Conservation (phyloP, 352 stramenopile genomes). For the Globisporangium apiculatum region DNA sequence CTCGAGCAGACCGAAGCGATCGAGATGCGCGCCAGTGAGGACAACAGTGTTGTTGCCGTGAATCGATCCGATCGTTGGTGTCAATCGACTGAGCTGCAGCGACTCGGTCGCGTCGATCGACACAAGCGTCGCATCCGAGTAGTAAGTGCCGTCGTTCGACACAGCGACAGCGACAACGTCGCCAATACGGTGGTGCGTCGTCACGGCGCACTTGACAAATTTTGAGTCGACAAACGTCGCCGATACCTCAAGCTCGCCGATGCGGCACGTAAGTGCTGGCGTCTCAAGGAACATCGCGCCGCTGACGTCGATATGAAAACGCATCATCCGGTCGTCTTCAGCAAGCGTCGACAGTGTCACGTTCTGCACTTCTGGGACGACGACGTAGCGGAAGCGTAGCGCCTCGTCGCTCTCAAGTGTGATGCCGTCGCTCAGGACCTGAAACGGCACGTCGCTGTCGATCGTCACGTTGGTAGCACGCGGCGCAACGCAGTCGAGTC, state of each 20-base stretch:
- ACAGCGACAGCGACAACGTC: slow-evolving; percentile 20
- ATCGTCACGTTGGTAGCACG: neutral
- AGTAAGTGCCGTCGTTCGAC: slow-evolving; percentile 26
- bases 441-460: neutral
- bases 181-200: neutral
- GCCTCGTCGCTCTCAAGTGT: slow-evolving; percentile 1
- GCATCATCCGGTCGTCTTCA: neutral
- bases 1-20: slow-evolving; percentile 9
- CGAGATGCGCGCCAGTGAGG: slow-evolving; percentile 16
- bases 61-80: slow-evolving; percentile 19
- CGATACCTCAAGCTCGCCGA: slow-evolving; percentile 4
- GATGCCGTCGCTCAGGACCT: neutral
- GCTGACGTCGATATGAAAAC: neutral
- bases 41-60: slow-evolving; percentile 13
- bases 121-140: slow-evolving; percentile 14
- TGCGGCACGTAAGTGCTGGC: slow-evolving; percentile 1
- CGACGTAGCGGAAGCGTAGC: slow-evolving; percentile 18
- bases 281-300: neutral
- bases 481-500: slow-evolving; percentile 21
- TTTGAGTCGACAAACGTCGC: slow-evolving; percentile 7
- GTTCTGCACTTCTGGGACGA: slow-evolving; percentile 17
- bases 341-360: slow-evolving; percentile 1
- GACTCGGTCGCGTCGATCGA: neutral
- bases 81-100: slow-evolving; percentile 15
- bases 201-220: slow-evolving; percentile 11